phyloP scores from a whole-genome alignment of 306 rosid genomes.

The Arachis hypogaea region DNA sequence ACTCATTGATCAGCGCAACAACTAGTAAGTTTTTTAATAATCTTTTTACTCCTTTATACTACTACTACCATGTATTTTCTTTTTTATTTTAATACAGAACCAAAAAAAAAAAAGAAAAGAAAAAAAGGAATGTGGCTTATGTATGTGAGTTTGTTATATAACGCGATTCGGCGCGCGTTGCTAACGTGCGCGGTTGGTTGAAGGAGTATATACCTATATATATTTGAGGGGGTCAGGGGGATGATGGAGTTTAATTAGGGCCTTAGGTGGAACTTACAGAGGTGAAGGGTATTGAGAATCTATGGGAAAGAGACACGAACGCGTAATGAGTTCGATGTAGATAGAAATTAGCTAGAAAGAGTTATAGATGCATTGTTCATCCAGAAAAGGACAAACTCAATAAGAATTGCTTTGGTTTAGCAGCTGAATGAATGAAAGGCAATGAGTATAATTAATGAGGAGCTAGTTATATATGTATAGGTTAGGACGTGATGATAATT shows the following conservation, averaged over 20 bases:
- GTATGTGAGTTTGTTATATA: constrained; percentile 13
- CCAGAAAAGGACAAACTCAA: background rate
- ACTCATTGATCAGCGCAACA: constrained; percentile 41
- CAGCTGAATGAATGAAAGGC: constrained; percentile 16
- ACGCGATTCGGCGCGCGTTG: constrained; percentile 19
- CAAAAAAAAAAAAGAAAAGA: background rate
- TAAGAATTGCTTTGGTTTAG: background rate
- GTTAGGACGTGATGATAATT: background rate
- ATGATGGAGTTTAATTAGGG: background rate
- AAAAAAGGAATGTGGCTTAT: too few species aligned
- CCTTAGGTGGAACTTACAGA: background rate
- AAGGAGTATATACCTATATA: background rate
- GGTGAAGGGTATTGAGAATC: background rate
- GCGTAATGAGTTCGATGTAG: background rate
- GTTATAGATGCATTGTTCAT: background rate
- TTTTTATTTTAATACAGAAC: background rate
- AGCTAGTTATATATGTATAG: background rate
- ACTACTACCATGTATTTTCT: background rate
- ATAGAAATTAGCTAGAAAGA: background rate
- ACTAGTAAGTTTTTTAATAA: too few species aligned
- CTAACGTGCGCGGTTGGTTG: constrained; percentile 28
- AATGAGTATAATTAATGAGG: background rate
- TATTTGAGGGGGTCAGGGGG: too few species aligned
- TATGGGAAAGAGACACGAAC: constrained; percentile 15
- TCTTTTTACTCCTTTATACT: too few species aligned